Percentiles rank a stretch among this genome's conserved stretches.
Evolutionary conservation across 2,329 filamentous ascomycete species (phyloP).

Genomic region (Aaosphaeria pasadenensis): DNA sequence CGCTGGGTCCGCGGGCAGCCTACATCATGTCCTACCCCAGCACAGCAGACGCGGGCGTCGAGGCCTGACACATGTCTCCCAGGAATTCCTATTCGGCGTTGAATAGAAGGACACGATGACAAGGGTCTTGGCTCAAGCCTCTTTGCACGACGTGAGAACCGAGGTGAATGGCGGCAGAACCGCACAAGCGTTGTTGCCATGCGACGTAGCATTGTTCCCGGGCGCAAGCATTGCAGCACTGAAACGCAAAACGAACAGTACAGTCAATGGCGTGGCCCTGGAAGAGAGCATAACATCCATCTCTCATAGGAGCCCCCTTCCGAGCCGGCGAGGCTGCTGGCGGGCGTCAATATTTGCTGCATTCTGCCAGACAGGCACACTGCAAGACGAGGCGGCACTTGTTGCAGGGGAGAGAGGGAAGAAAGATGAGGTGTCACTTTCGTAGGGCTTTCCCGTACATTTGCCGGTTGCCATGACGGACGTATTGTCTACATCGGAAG

Average conservation of each 20-base stretch:
- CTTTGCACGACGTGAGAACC: constrained; percentile 13
- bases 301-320: neutral
- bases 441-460: constrained; percentile 14
- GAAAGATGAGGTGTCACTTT: constrained; percentile 13
- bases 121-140: constrained; percentile 15
- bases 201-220: constrained; percentile 15
- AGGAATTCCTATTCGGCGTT: constrained; percentile 19
- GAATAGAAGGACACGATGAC: constrained; percentile 12
- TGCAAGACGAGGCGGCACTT: constrained; percentile 3
- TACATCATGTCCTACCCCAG: constrained; percentile 7
- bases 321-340: constrained; percentile 3
- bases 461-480: constrained; percentile 15
- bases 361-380: constrained; percentile 7
- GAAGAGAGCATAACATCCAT: neutral
- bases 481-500: constrained; percentile 8
- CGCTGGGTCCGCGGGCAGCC: constrained; percentile 4
- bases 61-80: constrained; percentile 13
- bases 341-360: constrained; percentile 5
- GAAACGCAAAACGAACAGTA: constrained; percentile 10
- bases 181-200: constrained; percentile 9
- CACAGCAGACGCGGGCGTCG: constrained; percentile 4
- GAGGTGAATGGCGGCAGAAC: constrained; percentile 10
- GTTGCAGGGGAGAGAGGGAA: constrained; percentile 2
- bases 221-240: constrained; percentile 13
- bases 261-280: constrained; percentile 6